Evolutionary conservation across 495 filamentous ascomycete genomes (phyloP).

Genomic region (Aspergillus nanangensis): DNA sequence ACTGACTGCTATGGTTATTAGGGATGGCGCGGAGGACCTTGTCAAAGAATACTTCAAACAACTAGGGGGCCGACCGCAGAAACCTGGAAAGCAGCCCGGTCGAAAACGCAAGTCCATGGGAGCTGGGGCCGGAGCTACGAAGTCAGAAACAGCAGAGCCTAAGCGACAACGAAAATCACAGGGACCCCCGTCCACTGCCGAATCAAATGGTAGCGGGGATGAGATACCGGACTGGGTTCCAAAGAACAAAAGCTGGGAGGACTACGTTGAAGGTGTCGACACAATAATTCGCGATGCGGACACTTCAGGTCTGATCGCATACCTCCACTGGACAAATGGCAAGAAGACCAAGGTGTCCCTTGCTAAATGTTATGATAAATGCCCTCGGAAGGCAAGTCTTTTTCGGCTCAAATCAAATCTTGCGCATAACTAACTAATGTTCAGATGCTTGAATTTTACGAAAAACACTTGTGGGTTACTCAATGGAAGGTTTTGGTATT

Average conservation of each 20-base stretch:
- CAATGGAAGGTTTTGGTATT: background rate
- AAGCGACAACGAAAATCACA: slow-evolving; percentile 19
- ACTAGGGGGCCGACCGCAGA: slow-evolving; percentile 53
- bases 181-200: slow-evolving; percentile 2
- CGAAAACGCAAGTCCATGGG: slow-evolving; percentile 39
- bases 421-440: slow-evolving; percentile 11
- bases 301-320: slow-evolving; percentile 38
- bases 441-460: slow-evolving; percentile 46
- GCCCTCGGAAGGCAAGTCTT: slow-evolving; percentile 30
- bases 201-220: no score
- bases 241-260: slow-evolving; percentile 54
- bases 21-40: slow-evolving; percentile 48
- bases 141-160: slow-evolving; percentile 14
- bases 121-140: slow-evolving; percentile 24
- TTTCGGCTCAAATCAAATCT: no score
- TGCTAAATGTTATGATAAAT: slow-evolving; percentile 37
- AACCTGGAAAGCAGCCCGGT: slow-evolving; percentile 18
- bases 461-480: slow-evolving; percentile 38
- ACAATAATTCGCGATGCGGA: slow-evolving; percentile 50
- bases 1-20: slow-evolving; percentile 19
- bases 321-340: slow-evolving; percentile 53
- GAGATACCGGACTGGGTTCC: slow-evolving; percentile 39
- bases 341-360: slow-evolving; percentile 34
- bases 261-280: slow-evolving; percentile 48
- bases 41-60: slow-evolving; percentile 50